Percentiles rank a stretch among this genome's conserved stretches.
Conservation (phyloP, 371 early-diverging fungal species). For the Apophysomyces sp. region DNA sequence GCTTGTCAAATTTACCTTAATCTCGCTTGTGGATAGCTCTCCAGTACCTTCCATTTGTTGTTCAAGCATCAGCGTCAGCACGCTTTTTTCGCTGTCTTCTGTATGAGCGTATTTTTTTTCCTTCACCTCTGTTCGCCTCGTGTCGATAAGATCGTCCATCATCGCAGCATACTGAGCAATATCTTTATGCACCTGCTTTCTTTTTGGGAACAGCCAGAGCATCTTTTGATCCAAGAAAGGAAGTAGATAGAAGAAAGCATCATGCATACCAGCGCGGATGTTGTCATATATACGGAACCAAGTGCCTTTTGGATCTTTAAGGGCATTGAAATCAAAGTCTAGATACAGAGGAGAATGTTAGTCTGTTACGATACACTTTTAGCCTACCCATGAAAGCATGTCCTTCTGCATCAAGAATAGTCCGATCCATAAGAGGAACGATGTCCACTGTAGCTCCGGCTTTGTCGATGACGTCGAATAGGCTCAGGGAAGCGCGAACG, state of each 20-base stretch:
- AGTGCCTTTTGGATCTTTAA: slow-evolving; percentile 16
- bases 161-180: slow-evolving; percentile 13
- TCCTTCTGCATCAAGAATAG: slow-evolving; percentile 37
- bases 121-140: slow-evolving; percentile 25
- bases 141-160: slow-evolving; percentile 34
- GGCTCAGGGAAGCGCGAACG: slow-evolving; percentile 19
- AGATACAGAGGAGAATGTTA: not conserved
- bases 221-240: slow-evolving; percentile 44
- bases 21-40: slow-evolving; percentile 14
- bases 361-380: not conserved
- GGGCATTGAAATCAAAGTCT: slow-evolving; percentile 37
- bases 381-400: slow-evolving; percentile 33
- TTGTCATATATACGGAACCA: slow-evolving; percentile 30
- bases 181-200: slow-evolving; percentile 17
- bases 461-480: slow-evolving; percentile 21
- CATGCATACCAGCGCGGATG: slow-evolving; percentile 14
- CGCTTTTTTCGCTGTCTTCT: slow-evolving; percentile 22
- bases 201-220: slow-evolving; percentile 18
- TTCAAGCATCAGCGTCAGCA: slow-evolving; percentile 39
- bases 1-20: slow-evolving; percentile 10
- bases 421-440: slow-evolving; percentile 20
- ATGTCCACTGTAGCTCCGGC: slow-evolving; percentile 15
- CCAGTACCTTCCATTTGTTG: slow-evolving; percentile 22
- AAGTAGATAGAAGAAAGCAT: slow-evolving; percentile 44
- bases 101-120: slow-evolving; percentile 6